Percentiles rank a stretch among this genome's conserved stretches.
phyloP scores from a whole-genome alignment of 495 filamentous ascomycete genomes.

The Penicillium chermesinum region DNA sequence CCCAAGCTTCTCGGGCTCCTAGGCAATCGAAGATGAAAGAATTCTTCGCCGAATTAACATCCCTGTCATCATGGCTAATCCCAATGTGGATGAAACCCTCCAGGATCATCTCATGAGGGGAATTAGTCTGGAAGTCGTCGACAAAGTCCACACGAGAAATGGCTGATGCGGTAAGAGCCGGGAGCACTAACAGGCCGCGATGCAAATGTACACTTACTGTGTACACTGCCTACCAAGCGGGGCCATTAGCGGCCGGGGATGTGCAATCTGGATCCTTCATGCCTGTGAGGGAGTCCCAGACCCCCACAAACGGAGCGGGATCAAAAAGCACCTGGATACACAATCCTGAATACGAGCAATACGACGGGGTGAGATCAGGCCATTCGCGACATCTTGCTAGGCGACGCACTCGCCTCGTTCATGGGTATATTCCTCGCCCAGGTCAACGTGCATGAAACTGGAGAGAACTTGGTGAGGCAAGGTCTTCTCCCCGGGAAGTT shows the following conservation, averaged over 20 bases:
- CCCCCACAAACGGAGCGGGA: background rate
- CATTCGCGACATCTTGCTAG: constrained; percentile 9
- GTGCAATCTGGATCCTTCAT: constrained; percentile 9
- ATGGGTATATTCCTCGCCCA: constrained; percentile 11
- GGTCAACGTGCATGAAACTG: constrained; percentile 5
- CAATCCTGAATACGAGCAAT: background rate
- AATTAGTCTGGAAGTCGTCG: background rate
- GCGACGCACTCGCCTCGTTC: constrained; percentile 4
- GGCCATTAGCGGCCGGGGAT: constrained; percentile 8
- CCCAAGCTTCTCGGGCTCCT: constrained; percentile 49
- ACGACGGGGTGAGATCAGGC: background rate
- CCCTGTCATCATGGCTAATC: constrained; percentile 24
- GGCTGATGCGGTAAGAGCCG: constrained; percentile 3
- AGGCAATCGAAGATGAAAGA: constrained; percentile 35
- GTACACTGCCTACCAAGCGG: constrained; percentile 5
- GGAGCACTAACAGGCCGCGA: constrained; percentile 5
- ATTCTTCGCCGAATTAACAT: constrained; percentile 20
- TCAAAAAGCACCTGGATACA: too few relatives aligned
- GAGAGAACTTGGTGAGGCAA: constrained; percentile 4
- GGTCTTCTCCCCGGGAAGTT: constrained; percentile 10
- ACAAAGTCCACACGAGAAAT: background rate
- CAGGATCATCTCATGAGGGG: constrained; percentile 28
- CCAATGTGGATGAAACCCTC: constrained; percentile 37
- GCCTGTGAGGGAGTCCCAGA: constrained; percentile 4
- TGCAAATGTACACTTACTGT: constrained; percentile 11